A percentile compares a stretch with the other conserved stretches of the same genome.
Evolutionary conservation across 2,329 filamentous ascomycete species (phyloP).

Genomic region (Akanthomyces lecanii): DNA sequence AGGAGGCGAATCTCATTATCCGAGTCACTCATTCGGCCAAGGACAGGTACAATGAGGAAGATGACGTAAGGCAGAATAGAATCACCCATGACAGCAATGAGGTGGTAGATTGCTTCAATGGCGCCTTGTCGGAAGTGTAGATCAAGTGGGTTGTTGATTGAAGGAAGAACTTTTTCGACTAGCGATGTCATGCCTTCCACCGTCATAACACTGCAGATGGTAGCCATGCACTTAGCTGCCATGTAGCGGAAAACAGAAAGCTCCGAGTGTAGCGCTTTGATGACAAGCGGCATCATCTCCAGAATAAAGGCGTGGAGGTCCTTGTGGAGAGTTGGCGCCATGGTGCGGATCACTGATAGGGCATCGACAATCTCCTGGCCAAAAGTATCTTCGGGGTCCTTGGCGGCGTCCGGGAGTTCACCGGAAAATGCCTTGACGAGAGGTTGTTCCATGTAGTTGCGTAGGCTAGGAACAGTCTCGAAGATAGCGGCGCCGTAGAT

Average conservation of each 20-base stretch:
- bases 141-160: slow-evolving; percentile 86
- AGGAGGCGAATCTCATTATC: slow-evolving; percentile 93
- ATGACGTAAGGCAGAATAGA: slow-evolving; percentile 95
- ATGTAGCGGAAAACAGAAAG: slow-evolving; percentile 93
- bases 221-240: slow-evolving; percentile 95
- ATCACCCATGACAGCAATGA: slow-evolving; percentile 98
- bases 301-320: slow-evolving; percentile 77
- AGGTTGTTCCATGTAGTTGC: slow-evolving; percentile 75
- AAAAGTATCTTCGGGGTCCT: slow-evolving; percentile 66
- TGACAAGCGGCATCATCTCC: slow-evolving; percentile 76
- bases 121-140: slow-evolving; percentile 87
- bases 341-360: slow-evolving; percentile 84
- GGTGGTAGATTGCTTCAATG: slow-evolving; percentile 91
- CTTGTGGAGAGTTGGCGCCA: slow-evolving; percentile 82
- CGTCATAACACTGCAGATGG: slow-evolving; percentile 93
- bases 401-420: slow-evolving; percentile 67
- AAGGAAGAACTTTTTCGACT: slow-evolving; percentile 87
- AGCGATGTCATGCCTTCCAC: slow-evolving; percentile 94
- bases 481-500: slow-evolving; percentile 77
- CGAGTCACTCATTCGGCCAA: slow-evolving; percentile 97
- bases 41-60: slow-evolving; percentile 94
- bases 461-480: slow-evolving; percentile 78
- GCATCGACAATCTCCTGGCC: slow-evolving; percentile 94
- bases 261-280: slow-evolving; percentile 80
- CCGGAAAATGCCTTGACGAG: slow-evolving; percentile 69